A percentile compares a stretch with the other conserved stretches of the same genome.
Conservation (phyloP, 2,329 filamentous ascomycete species). For the Ceratocystis harringtonii region DNA sequence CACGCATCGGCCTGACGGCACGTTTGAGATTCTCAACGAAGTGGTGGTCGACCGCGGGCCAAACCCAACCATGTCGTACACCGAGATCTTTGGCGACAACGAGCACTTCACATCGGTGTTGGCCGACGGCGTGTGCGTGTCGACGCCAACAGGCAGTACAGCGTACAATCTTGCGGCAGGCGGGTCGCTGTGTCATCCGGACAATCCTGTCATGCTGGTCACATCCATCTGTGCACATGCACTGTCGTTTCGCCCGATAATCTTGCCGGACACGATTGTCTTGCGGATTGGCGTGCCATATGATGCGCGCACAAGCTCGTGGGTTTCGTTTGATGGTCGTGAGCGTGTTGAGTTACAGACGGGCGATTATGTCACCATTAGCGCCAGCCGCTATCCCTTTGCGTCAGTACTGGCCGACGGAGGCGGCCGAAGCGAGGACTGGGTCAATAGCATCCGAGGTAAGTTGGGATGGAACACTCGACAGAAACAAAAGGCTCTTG, state of each 20-base stretch:
- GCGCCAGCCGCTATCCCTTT: conserved; percentile 66
- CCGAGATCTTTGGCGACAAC: conserved; percentile 86
- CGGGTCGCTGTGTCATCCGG: conserved; percentile 87
- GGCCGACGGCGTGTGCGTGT: conserved; percentile 84
- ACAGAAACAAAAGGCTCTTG: conserved; percentile 55
- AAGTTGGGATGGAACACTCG: conserved; percentile 72
- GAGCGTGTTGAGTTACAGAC: conserved; percentile 67
- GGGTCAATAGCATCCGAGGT: conserved; percentile 65
- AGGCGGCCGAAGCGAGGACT: conserved; percentile 52
- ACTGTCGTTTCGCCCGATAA: conserved; percentile 88
- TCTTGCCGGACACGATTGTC: conserved; percentile 90
- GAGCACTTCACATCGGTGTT: conserved; percentile 90
- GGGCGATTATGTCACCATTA: conserved; percentile 75
- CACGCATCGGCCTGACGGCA: conserved; percentile 72
- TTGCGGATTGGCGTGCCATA: conserved; percentile 89
- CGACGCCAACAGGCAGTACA: conserved; percentile 86
- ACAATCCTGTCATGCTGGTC: conserved; percentile 89
- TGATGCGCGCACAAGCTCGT: conserved; percentile 72
- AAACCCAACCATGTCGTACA: conserved; percentile 83
- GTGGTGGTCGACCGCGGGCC: conserved; percentile 92
- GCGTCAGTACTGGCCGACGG: conserved; percentile 59
- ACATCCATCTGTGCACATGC: conserved; percentile 93
- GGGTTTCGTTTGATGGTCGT: conserved; percentile 95
- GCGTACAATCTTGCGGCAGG: conserved; percentile 93
- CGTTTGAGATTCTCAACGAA: conserved; percentile 86